These are phyloP conservation scores for Beta corolliflora DNA, from an alignment of 179 eudicot genomes.

Conservation along the genomic window DNA sequence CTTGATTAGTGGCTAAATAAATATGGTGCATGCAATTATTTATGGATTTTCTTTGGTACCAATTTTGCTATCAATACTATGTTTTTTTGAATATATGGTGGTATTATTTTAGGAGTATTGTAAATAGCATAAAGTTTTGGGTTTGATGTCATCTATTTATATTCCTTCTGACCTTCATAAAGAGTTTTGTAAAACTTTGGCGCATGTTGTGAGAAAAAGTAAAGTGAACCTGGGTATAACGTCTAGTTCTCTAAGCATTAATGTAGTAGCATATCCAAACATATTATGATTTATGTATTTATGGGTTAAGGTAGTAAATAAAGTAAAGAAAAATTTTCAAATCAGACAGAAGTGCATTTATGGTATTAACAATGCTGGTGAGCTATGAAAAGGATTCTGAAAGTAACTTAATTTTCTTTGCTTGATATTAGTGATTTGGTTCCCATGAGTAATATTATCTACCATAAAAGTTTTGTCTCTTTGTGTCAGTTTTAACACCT, in stretches of 20 bases:
- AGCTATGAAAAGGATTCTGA: constrained; percentile 13
- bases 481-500: constrained; percentile 15
- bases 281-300: constrained; percentile 17
- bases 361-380: constrained; percentile 16
- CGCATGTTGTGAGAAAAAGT: neutral
- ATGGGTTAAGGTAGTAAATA: constrained; percentile 15
- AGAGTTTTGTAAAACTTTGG: neutral
- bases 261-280: constrained; percentile 20
- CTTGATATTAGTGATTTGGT: constrained; percentile 15
- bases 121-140: too few relatives aligned
- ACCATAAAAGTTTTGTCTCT: constrained; percentile 17
- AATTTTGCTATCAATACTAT: too few relatives aligned
- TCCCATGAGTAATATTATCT: neutral
- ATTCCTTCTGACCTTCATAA: too few relatives aligned
- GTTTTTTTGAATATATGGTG: too few relatives aligned
- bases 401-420: constrained; percentile 11
- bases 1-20: too few relatives aligned
- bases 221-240: neutral
- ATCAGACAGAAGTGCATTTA: constrained; percentile 33
- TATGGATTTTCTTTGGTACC: too few relatives aligned
- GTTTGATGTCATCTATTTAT: too few relatives aligned
- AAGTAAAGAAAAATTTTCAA: neutral
- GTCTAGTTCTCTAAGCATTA: constrained; percentile 14
- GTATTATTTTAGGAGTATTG: too few relatives aligned
- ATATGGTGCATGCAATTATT: too few relatives aligned